These are phyloP conservation scores for Spatholobus suberectus DNA, from an alignment of 306 rosid genomes.

Conservation along the genomic window DNA sequence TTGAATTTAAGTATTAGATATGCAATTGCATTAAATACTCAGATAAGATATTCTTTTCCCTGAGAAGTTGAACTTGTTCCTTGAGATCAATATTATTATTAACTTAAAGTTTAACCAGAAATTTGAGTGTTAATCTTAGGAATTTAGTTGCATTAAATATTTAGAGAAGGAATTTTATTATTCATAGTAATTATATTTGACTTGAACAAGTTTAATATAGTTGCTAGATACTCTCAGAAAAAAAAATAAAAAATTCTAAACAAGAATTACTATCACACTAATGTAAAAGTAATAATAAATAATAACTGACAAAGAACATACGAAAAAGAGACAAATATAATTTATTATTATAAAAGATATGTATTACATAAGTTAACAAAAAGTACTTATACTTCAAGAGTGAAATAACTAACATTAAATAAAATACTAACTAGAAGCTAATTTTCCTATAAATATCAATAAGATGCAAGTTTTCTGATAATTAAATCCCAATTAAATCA, in stretches of 20 bases:
- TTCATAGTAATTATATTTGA: not conserved
- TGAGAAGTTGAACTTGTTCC: not conserved
- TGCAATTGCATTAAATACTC: too few species aligned
- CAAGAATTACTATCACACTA: not conserved
- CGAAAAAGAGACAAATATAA: not conserved
- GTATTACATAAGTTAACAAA: not conserved
- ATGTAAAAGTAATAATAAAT: not conserved
- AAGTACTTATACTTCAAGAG: not conserved
- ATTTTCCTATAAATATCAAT: not conserved
- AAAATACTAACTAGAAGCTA: not conserved
- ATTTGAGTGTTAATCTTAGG: not conserved
- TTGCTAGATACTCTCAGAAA: not conserved
- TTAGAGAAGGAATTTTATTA: not conserved
- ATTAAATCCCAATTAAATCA: not conserved
- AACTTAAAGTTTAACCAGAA: not conserved
- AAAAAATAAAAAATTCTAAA: not conserved
- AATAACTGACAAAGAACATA: not conserved
- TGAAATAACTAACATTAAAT: not conserved
- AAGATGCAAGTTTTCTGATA: not conserved
- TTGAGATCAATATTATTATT: not conserved
- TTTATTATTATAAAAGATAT: not conserved
- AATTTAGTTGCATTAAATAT: not conserved
- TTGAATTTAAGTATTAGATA: too few species aligned
- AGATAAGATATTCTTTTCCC: not conserved
- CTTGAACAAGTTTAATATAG: not conserved